Evolutionary conservation across 2,329 filamentous ascomycete species (phyloP).

Genomic region (Tolypocladium album): DNA sequence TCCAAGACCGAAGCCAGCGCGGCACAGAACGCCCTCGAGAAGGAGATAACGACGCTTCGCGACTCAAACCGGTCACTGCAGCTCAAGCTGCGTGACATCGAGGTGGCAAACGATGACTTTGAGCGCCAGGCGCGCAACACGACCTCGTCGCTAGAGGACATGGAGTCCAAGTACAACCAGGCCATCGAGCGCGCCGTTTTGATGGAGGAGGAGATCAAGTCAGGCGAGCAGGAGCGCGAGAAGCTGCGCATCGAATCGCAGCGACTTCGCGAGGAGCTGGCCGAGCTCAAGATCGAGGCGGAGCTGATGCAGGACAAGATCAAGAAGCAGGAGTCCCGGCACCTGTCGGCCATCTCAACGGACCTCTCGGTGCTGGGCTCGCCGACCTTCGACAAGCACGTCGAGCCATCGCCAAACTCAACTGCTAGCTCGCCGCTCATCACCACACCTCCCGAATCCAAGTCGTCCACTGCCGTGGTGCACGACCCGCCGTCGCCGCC

Average conservation of each 20-base stretch:
- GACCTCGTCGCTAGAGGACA: slow-evolving; percentile 87
- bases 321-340: slow-evolving; percentile 54
- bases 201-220: slow-evolving; percentile 89
- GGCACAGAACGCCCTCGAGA: slow-evolving; percentile 79
- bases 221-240: slow-evolving; percentile 87
- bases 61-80: slow-evolving; percentile 75
- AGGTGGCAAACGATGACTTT: slow-evolving; percentile 97
- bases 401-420: slow-evolving; percentile 66
- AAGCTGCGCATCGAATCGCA: slow-evolving; percentile 81
- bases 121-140: slow-evolving; percentile 94
- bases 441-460: slow-evolving; percentile 69
- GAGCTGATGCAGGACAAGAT: slow-evolving; percentile 94
- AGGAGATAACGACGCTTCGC: slow-evolving; percentile 87
- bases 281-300: slow-evolving; percentile 86
- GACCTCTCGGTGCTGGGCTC: slow-evolving; percentile 56
- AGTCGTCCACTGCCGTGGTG: slow-evolving; percentile 51
- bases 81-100: slow-evolving; percentile 80
- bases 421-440: slow-evolving; percentile 86
- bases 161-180: slow-evolving; percentile 95
- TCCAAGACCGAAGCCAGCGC: slow-evolving; percentile 78
- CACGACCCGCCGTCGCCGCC: slow-evolving; percentile 88
- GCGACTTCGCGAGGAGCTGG: slow-evolving; percentile 78
- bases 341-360: slow-evolving; percentile 49
- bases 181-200: slow-evolving; percentile 86
- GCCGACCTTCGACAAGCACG: slow-evolving; percentile 60